phyloP scores from a whole-genome alignment of 2,329 filamentous ascomycete species.

The Colletotrichum musicola region DNA sequence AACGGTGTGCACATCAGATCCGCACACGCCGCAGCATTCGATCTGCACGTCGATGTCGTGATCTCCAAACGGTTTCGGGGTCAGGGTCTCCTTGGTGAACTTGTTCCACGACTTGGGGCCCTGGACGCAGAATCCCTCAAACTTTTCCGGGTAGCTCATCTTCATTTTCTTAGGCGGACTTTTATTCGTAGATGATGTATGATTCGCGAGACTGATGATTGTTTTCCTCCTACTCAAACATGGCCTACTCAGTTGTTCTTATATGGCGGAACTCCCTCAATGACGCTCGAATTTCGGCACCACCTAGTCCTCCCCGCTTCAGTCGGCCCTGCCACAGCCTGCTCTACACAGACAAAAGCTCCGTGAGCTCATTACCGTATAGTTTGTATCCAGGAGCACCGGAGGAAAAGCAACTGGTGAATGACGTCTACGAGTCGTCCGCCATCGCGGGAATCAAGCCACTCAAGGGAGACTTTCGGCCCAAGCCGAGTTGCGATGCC shows the following conservation, averaged over 20 bases:
- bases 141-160: slow-evolving; percentile 61
- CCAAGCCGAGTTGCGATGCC: background rate
- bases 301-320: background rate
- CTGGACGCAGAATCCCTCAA: slow-evolving; percentile 58
- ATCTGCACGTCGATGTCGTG: slow-evolving; percentile 74
- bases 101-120: slow-evolving; percentile 56
- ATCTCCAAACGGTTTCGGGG: slow-evolving; percentile 52
- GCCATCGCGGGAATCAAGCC: background rate
- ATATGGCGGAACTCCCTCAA: background rate
- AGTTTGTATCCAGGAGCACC: background rate
- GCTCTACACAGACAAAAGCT: background rate
- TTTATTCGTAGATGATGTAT: background rate
- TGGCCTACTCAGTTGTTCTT: background rate
- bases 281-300: slow-evolving; percentile 22
- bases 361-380: background rate
- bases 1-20: slow-evolving; percentile 71
- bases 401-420: slow-evolving; percentile 1
- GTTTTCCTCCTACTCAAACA: background rate
- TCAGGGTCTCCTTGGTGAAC: slow-evolving; percentile 54
- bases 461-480: slow-evolving; percentile 6
- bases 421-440: slow-evolving; percentile 34
- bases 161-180: slow-evolving; percentile 23
- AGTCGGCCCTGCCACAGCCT: background rate
- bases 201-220: background rate
- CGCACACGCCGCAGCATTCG: slow-evolving; percentile 75